phyloP scores from a whole-genome alignment of 108 stramenopile genomes.

The Stephanodiscus triporus region DNA sequence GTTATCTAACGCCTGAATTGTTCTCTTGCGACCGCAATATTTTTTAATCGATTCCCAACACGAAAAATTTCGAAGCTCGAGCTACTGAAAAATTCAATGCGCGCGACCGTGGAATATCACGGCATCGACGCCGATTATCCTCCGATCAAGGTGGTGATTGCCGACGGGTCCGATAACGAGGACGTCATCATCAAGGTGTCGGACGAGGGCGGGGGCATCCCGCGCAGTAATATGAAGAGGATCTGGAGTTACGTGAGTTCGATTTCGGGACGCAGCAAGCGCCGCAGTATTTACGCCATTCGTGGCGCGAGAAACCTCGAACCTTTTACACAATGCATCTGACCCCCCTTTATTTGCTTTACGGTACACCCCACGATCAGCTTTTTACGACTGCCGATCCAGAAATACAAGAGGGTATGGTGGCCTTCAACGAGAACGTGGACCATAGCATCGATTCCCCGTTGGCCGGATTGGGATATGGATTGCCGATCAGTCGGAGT shows the following conservation, averaged over 20 bases:
- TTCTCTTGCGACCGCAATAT: too few relatives aligned
- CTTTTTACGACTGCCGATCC: slow-evolving; percentile 90
- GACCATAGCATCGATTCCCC: slow-evolving; percentile 94
- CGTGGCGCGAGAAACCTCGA: neutral
- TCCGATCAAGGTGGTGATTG: slow-evolving; percentile 96
- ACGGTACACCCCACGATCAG: neutral
- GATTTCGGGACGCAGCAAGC: neutral
- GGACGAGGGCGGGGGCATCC: slow-evolving; percentile 99
- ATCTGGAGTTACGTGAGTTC: slow-evolving; percentile 91
- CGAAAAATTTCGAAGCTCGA: neutral
- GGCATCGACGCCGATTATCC: slow-evolving; percentile 91
- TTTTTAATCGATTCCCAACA: neutral
- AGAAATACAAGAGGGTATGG: slow-evolving; percentile 84
- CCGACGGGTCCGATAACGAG: slow-evolving; percentile 97
- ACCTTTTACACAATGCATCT: neutral
- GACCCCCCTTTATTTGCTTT: neutral
- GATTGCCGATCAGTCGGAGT: slow-evolving; percentile 94
- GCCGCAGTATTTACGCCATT: neutral
- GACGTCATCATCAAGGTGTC: slow-evolving; percentile 99
- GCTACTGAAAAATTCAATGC: slow-evolving; percentile 93
- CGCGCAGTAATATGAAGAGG: slow-evolving; percentile 83
- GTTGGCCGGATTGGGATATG: slow-evolving; percentile 97
- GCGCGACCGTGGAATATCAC: slow-evolving; percentile 97
- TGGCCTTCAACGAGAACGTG: slow-evolving; percentile 66
- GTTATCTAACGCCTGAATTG: too few relatives aligned